A percentile compares a stretch with the other conserved stretches of the same genome.
These are phyloP conservation scores for Fusarium zealandicum DNA, from an alignment of 2,329 filamentous ascomycete genomes.

Conservation along the genomic window DNA sequence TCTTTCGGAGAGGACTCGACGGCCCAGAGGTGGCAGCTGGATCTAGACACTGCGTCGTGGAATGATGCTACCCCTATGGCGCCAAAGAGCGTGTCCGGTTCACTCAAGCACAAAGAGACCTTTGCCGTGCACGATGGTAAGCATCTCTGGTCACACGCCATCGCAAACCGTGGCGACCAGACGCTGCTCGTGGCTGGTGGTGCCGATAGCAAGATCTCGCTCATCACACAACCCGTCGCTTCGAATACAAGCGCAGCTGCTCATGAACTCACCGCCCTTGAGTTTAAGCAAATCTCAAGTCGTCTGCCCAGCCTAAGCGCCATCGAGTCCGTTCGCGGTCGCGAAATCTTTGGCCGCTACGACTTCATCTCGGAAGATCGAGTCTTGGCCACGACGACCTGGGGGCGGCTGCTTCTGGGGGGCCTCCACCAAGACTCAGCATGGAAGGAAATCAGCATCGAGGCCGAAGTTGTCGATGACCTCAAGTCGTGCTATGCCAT, in stretches of 20 bases:
- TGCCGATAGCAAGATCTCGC: constrained; percentile 75
- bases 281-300: constrained; percentile 45
- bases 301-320: constrained; percentile 18
- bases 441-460: constrained; percentile 55
- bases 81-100: constrained; percentile 19
- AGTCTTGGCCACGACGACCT: constrained; percentile 65
- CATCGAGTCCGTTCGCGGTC: constrained; percentile 41
- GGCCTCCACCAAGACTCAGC: constrained; percentile 42
- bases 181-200: constrained; percentile 75
- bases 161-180: constrained; percentile 43
- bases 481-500: constrained; percentile 58
- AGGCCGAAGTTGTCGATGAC: constrained; percentile 46
- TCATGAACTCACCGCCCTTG: constrained; percentile 35
- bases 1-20: constrained; percentile 89
- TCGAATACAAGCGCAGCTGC: neutral
- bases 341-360: constrained; percentile 65
- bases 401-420: constrained; percentile 64
- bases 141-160: constrained; percentile 82
- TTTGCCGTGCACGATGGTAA: constrained; percentile 80
- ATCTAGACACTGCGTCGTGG: constrained; percentile 41
- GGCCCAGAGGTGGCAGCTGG: constrained; percentile 73
- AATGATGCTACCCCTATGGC: neutral
- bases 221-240: constrained; percentile 46
- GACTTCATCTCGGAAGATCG: constrained; percentile 63
- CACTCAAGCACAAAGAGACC: constrained; percentile 61